phyloP scores from a whole-genome alignment of 1,284 basidiomycete species.

The Peniophora sp. region DNA sequence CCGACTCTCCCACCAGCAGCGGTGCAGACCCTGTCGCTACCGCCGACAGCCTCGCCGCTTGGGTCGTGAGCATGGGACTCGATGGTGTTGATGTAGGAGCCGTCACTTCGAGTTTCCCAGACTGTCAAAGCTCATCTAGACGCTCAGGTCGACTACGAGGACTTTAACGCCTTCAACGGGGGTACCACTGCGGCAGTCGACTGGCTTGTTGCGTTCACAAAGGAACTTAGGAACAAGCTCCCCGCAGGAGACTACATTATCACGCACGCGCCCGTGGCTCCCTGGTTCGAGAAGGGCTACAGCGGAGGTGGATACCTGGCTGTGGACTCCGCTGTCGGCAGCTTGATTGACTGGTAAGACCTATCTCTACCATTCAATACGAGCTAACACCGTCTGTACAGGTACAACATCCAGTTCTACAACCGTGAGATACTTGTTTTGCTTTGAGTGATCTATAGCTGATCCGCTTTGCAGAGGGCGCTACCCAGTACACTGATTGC shows the following conservation, averaged over 20 bases:
- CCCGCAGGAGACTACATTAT: conserved; percentile 15
- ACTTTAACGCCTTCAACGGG: conserved; percentile 17
- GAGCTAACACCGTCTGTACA: not conserved
- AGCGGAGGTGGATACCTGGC: not conserved
- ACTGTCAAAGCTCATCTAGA: not conserved
- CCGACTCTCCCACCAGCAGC: conserved; percentile 29
- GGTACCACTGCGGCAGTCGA: conserved; percentile 14
- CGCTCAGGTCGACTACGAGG: conserved; percentile 8
- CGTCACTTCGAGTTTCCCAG: conserved; percentile 25
- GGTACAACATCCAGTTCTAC: conserved; percentile 1
- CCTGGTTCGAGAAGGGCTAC: not conserved
- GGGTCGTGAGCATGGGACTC: conserved; percentile 21
- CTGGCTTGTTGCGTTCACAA: conserved; percentile 18
- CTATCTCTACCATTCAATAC: not conserved
- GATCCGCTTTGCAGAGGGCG: conserved; percentile 38
- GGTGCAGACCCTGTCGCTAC: conserved; percentile 35
- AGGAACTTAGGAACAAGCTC: conserved; percentile 15
- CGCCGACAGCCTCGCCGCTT: conserved; percentile 41
- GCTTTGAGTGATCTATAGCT: not conserved
- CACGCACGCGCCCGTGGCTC: conserved; percentile 13
- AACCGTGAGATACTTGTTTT: conserved; percentile 6
- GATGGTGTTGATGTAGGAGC: conserved; percentile 24
- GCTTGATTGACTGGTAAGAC: not conserved
- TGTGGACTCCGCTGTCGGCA: not conserved
- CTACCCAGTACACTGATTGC: conserved; percentile 51